Evolutionary conservation across 2,329 filamentous ascomycete genomes (phyloP), one percentile per base, ranked within the genome.

Genomic region (Sporothrix phasma): DNA sequence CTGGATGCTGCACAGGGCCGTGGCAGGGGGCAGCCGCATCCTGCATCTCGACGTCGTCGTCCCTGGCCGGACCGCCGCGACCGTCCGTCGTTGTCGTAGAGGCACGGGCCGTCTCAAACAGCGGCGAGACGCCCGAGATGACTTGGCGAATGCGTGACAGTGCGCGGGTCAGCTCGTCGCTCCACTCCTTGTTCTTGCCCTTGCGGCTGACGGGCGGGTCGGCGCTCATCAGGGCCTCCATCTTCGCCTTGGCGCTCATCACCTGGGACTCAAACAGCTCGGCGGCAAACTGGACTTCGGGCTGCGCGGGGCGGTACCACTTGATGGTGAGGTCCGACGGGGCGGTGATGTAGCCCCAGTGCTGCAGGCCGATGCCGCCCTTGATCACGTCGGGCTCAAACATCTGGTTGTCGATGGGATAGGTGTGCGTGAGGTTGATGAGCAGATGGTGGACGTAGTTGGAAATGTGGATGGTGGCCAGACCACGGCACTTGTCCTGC

Each of bases 131-230:
- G 62, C 94, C 94, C 3, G 93, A 95, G 29, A 96, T 85, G 51
- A 96, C 85, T n/a, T 99, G 81, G 34, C 93, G 84, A 15, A 99
- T 80, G 61, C 97, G 87, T 13, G 93, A 90, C 64, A 99, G 81
- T 69, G 96, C 91, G 63, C 94, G 82, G 1, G 92, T 93, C 31
- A 97, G 88, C 73, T 99, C 95, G 73, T 99, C 94, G 0, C 93
- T 97, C 94, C 94, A 99, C 71, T 97, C 93, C 75, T 97, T 99
- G 69, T 96, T 95, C 73, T 93, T 96, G 43, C 94, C 94, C 69
- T 92, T 93, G 64, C 93, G 85, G 74, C 92, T 95, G 62, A 97
- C 88, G 2, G 86, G 88, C 1, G 92, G 88, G 41, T 88, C 84
- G 53, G 90, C 87, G 67, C 89, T 87, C 72, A 91, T 95, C n/a